A percentile compares a stretch with the other conserved stretches of the same genome.
Conservation (phyloP, 179 eudicot genomes). For the Patellifolia procumbens region DNA sequence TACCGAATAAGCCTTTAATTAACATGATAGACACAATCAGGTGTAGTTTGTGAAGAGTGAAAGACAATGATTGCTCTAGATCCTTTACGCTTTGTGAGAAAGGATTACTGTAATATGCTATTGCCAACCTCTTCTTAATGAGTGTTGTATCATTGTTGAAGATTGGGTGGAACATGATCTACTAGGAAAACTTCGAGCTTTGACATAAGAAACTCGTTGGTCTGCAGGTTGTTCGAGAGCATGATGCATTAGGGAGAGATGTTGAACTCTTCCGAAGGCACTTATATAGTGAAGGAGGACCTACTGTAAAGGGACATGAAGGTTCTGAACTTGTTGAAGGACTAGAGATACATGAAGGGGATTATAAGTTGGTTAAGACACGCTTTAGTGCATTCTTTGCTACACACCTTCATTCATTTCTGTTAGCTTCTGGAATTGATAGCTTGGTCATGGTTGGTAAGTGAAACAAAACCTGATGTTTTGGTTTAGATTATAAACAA, state of each 20-base stretch:
- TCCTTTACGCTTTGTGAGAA: background rate
- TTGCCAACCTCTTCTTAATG: background rate
- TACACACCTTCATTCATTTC: slow-evolving; percentile 70
- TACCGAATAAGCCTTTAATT: background rate
- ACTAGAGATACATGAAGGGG: slow-evolving; percentile 59
- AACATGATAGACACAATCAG: background rate
- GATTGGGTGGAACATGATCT: background rate
- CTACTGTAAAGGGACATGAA: slow-evolving; percentile 56
- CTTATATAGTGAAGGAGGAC: slow-evolving; percentile 60
- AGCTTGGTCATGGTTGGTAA: slow-evolving; percentile 72
- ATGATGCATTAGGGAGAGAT: slow-evolving; percentile 86
- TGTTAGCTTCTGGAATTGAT: slow-evolving; percentile 61
- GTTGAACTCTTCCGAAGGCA: slow-evolving; percentile 84
- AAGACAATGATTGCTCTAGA: background rate
- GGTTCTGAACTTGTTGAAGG: slow-evolving; percentile 90
- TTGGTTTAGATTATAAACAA: background rate
- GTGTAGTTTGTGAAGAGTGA: background rate
- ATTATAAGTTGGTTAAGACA: slow-evolving; percentile 85
- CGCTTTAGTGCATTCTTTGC: slow-evolving; percentile 91
- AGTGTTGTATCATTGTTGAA: background rate
- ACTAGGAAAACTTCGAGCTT: background rate
- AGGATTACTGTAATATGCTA: background rate
- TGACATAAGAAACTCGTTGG: background rate
- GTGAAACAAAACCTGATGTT: slow-evolving; percentile 5
- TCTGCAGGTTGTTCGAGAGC: slow-evolving; percentile 90